Base-by-base conservation (phyloP, 257 asterid genomes). In the Primulina huaijiensis region DNA sequence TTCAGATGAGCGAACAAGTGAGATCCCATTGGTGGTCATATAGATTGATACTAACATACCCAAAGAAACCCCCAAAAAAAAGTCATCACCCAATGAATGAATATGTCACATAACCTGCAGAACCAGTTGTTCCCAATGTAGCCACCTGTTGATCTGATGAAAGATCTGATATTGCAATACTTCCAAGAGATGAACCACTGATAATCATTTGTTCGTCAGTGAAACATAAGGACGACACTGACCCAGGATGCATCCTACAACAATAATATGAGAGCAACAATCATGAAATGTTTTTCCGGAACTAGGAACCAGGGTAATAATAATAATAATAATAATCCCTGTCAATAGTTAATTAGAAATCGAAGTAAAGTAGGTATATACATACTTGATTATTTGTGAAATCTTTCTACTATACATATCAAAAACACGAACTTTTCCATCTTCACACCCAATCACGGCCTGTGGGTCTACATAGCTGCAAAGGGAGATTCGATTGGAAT, bases 391-490 rank as follows among this genome's bases (percentile, higher is more conserved):
- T 74, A 93, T 87, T 57, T 86, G 93, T 69, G 97, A 87, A 76
- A 88, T 76, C 72, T 85, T 93, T 79, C 94, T 77, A 88, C 97
- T 93, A 81, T 93, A 93, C 93, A 93, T 85, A 84, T 93, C 99
- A 82, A 86, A 93, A 61, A 93, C 85, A 35, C 90, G 95, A 77
- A 79, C 92, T 82, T 83, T 93, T 58, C 99, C 99, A 75, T 93
- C 97, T 77, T 89, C 95, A 68, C 96, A 83, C 71, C 99, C 99
- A 74, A 93, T 85, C 70, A 87, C 95, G 33, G 99, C 97, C 71
- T 78, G 92, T 46, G 99, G 99, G 76, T 93, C 99, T 72, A 83
- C 87, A 65, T 89, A 93, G 76, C 98, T 92, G 85, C 82, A 83
- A 61, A 58, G 21, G 55, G 76, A 78, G 71, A 61, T 56, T 27